Percentiles rank a stretch among this genome's conserved stretches.
Conservation (phyloP, 2,329 filamentous ascomycete genomes). For the Nothomitra cinnamomea region DNA sequence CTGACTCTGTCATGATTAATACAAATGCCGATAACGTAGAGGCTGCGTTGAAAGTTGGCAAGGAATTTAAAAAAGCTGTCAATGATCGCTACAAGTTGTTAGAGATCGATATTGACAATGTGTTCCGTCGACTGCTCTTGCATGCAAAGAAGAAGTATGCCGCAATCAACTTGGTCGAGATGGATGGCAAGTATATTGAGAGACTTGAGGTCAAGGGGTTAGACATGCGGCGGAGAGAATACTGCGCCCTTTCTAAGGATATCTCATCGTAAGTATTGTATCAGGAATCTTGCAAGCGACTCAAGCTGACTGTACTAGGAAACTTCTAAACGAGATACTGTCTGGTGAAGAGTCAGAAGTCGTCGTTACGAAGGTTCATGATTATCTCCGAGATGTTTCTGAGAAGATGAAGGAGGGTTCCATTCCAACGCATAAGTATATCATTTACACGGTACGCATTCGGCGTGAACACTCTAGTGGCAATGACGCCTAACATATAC, state of each 20-base stretch:
- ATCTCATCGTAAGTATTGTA: conserved; percentile 44
- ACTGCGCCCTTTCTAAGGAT: conserved; percentile 89
- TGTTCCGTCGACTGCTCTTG: conserved; percentile 81
- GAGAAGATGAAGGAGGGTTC: conserved; percentile 68
- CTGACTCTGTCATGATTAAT: conserved; percentile 99
- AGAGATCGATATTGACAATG: conserved; percentile 96
- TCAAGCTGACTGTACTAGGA: conserved; percentile 24
- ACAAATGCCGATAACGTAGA: conserved; percentile 89
- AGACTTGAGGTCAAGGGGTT: conserved; percentile 97
- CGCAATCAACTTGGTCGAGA: conserved; percentile 80
- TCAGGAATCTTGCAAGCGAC: too few relatives aligned
- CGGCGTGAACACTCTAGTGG: background rate
- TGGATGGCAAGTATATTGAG: conserved; percentile 77
- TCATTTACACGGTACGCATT: conserved; percentile 60
- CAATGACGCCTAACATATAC: conserved; percentile 5
- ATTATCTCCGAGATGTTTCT: conserved; percentile 74
- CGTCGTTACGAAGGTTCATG: conserved; percentile 78
- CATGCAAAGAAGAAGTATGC: conserved; percentile 99
- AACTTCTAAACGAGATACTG: conserved; percentile 82
- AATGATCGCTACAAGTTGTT: conserved; percentile 85
- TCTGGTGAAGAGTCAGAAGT: conserved; percentile 84
- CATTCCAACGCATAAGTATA: conserved; percentile 73
- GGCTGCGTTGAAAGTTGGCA: conserved; percentile 78
- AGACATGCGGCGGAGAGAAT: conserved; percentile 95
- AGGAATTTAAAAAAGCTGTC: conserved; percentile 87